phyloP scores from a whole-genome alignment of 2,329 filamentous ascomycete species.

The Teratosphaeria destructans region DNA sequence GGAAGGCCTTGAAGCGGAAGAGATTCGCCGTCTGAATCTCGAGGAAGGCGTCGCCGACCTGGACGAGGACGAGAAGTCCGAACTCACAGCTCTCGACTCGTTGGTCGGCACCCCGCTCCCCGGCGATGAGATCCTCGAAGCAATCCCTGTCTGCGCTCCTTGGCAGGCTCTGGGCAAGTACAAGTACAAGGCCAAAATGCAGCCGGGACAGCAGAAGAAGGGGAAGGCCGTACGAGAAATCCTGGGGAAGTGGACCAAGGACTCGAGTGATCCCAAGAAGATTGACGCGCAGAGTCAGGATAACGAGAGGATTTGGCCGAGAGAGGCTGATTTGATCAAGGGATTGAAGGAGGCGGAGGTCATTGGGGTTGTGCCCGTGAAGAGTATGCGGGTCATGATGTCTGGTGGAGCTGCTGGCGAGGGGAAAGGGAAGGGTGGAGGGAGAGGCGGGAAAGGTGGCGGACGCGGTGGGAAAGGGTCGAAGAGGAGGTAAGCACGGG shows the following conservation, averaged over 20 bases:
- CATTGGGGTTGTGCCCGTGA: slow-evolving; percentile 68
- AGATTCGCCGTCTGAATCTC: slow-evolving; percentile 49
- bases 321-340: slow-evolving; percentile 77
- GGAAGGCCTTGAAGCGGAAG: slow-evolving; percentile 67
- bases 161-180: slow-evolving; percentile 56
- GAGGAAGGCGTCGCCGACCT: slow-evolving; percentile 40
- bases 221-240: slow-evolving; percentile 90
- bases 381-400: slow-evolving; percentile 71
- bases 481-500: slow-evolving; percentile 6
- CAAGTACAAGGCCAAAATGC: slow-evolving; percentile 93
- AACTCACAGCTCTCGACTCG: slow-evolving; percentile 51
- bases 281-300: slow-evolving; percentile 38
- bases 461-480: slow-evolving; percentile 10
- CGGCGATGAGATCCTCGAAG: slow-evolving; percentile 70
- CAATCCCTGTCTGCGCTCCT: slow-evolving; percentile 52
- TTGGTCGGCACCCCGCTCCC: slow-evolving; percentile 68
- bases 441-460: slow-evolving; percentile 15
- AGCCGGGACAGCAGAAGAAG: slow-evolving; percentile 83
- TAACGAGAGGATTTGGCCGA: slow-evolving; percentile 69
- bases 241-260: slow-evolving; percentile 66
- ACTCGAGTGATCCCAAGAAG: slow-evolving; percentile 41
- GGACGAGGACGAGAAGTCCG: slow-evolving; percentile 25
- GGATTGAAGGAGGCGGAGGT: slow-evolving; percentile 72
- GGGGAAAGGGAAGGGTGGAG: slow-evolving; percentile 17
- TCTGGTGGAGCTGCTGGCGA: slow-evolving; percentile 34